Base-by-base conservation (phyloP, 1,139 yeast species). In the Kodamaea ohmeri region DNA sequence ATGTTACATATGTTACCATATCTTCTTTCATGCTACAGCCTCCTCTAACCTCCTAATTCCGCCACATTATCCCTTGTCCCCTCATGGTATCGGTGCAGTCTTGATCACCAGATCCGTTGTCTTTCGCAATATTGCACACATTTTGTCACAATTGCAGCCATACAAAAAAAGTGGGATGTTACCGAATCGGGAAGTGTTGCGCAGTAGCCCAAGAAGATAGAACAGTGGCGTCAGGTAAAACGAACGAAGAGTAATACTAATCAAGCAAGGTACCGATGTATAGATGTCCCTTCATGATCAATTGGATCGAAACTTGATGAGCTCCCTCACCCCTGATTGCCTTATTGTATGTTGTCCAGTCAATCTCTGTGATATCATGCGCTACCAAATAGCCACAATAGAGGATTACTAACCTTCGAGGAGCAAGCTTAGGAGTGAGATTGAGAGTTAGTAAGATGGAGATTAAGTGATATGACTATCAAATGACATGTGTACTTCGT, bases 121-220 rank as follows among this genome's bases (percentile, higher is more conserved):
- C 17, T 27, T 11, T 13, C 30, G 30, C 30, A 27, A 27, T 27
- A 27, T 27, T 27, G 30, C 30, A 27, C 30, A 5, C 11, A 3
- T 27, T 16, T 27, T 27, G 30, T 15, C 15, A 27, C 13, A n/a
- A 27, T 22, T 32, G 20, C 27, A 32, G 27, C 34, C 34, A 32
- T 32, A 32, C 19, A 18, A 18, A 19, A 15, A 13, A n/a, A 8
- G 21, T 16, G 16, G n/a, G 11, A 11, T 8, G 17, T 9, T 16
- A 16, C 25, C 34, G 16, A 31, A 20, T 21, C 6, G 6, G 34
- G 30, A 27, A 27, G 11, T 15, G 20, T 16, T 27, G 18, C 30
- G 30, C 30, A 27, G n/a, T n/a, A n/a, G n/a, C n/a, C n/a, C n/a
- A n/a, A n/a, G n/a, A n/a, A n/a, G n/a, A n/a, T n/a, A 27, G 28